These are phyloP conservation scores for Kodamaea sp. DNA, from an alignment of 1,139 yeast species.

Conservation along the genomic window DNA sequence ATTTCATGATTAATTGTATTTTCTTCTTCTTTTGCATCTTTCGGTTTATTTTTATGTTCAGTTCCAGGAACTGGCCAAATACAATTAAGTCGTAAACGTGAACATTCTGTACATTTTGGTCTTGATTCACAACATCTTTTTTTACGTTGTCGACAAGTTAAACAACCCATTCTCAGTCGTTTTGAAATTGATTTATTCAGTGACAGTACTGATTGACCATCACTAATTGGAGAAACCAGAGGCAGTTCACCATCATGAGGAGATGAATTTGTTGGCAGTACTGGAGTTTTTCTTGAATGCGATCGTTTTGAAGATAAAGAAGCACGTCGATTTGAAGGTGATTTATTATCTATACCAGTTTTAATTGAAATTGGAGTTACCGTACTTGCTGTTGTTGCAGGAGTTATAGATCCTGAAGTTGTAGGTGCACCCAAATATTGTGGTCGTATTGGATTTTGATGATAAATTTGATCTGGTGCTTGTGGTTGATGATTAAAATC, in stretches of 20 bases:
- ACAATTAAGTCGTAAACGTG: constrained; percentile 39
- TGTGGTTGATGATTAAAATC: too few relatives aligned
- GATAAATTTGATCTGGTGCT: too few relatives aligned
- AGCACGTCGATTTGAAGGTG: not conserved
- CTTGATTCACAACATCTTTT: constrained; percentile 44
- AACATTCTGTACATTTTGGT: constrained; percentile 44
- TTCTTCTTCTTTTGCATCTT: constrained; percentile 46
- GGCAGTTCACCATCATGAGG: not conserved
- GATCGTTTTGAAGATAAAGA: not conserved
- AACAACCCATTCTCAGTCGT: constrained; percentile 45
- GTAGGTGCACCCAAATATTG: too few relatives aligned
- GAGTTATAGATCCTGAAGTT: too few relatives aligned
- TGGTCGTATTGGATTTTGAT: too few relatives aligned
- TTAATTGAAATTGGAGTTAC: too few relatives aligned
- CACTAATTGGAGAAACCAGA: too few relatives aligned
- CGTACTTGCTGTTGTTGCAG: too few relatives aligned
- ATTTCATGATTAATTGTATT: constrained; percentile 48
- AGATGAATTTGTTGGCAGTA: not conserved
- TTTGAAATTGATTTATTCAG: constrained; percentile 21
- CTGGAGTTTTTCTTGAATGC: constrained; percentile 1
- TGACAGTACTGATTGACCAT: constrained; percentile 1
- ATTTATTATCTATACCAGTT: constrained; percentile 2
- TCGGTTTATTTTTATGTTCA: constrained; percentile 47
- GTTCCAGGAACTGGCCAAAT: constrained; percentile 52
- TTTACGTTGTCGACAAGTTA: constrained; percentile 45